These are phyloP conservation scores for Monosporascus sp. DNA, from an alignment of 2,329 filamentous ascomycete species.

Conservation along the genomic window DNA sequence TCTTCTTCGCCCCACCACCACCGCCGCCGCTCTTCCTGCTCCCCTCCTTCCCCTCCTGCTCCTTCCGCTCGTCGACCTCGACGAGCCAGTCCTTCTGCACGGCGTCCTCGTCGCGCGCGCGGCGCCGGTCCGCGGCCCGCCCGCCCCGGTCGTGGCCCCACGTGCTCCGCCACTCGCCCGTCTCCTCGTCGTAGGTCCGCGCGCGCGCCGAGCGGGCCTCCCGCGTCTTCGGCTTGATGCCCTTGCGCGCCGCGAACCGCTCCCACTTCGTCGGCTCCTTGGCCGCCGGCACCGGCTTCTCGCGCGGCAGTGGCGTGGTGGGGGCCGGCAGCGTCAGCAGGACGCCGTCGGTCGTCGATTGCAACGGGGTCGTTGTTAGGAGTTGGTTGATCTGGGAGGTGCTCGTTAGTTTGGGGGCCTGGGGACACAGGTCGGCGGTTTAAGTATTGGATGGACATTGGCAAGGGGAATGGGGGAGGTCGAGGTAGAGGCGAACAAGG, in stretches of 20 bases:
- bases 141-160: constrained; percentile 66
- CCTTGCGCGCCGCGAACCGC: constrained; percentile 93
- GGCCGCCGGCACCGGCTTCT: constrained; percentile 80
- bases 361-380: constrained; percentile 78
- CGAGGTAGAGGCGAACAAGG: neutral
- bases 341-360: constrained; percentile 63
- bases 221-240: constrained; percentile 82
- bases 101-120: constrained; percentile 72
- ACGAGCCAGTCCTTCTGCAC: constrained; percentile 76
- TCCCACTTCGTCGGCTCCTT: constrained; percentile 92
- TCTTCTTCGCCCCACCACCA: constrained; percentile 36
- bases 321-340: constrained; percentile 70
- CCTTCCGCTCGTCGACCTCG: constrained; percentile 71
- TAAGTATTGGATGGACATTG: neutral
- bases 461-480: neutral
- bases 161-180: constrained; percentile 83
- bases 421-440: neutral
- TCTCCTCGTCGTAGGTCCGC: constrained; percentile 77
- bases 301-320: constrained; percentile 70
- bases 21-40: constrained; percentile 1
- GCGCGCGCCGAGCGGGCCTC: constrained; percentile 66
- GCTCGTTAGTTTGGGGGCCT: neutral
- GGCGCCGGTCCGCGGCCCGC: constrained; percentile 42
- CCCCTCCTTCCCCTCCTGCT: constrained; percentile 27
- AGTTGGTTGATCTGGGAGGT: constrained; percentile 70